A percentile compares a stretch with the other conserved stretches of the same genome.
These are phyloP conservation scores for Lactarius vividus DNA, from an alignment of 768 basidiomycete species.

Conservation along the genomic window DNA sequence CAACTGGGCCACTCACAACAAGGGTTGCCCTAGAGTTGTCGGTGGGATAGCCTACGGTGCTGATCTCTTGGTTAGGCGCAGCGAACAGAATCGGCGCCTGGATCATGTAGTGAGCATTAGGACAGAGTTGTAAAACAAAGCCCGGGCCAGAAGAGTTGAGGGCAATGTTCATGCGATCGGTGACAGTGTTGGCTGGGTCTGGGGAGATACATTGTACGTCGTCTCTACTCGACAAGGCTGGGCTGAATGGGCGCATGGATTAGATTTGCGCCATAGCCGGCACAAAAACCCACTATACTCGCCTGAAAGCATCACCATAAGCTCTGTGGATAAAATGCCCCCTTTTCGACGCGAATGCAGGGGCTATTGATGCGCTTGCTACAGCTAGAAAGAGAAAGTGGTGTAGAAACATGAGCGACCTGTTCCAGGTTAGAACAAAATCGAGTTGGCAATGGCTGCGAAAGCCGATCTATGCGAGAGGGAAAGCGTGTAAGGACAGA, in stretches of 20 bases:
- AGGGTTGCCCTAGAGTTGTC: conserved; percentile 66
- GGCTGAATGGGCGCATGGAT: background rate
- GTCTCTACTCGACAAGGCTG: background rate
- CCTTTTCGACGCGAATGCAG: conserved; percentile 3
- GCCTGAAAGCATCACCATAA: background rate
- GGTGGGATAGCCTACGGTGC: conserved; percentile 72
- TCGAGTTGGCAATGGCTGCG: background rate
- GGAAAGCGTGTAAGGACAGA: conserved; percentile 6
- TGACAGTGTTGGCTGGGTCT: conserved; percentile 57
- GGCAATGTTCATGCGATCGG: conserved; percentile 62
- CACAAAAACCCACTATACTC: background rate
- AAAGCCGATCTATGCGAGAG: background rate
- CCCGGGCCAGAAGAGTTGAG: conserved; percentile 65
- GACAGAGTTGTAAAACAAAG: conserved; percentile 67
- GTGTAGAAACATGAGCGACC: background rate
- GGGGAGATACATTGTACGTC: conserved; percentile 38
- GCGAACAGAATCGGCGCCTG: conserved; percentile 65
- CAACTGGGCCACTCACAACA: conserved; percentile 61
- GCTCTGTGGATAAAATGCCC: background rate
- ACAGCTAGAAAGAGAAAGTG: background rate
- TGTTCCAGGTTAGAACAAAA: background rate
- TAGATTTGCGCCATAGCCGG: background rate
- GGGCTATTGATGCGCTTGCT: background rate
- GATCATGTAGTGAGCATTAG: conserved; percentile 57
- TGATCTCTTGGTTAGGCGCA: conserved; percentile 74